Evolutionary conservation across 1,139 yeast species (phyloP), one percentile per base, ranked within the genome.

Genomic region (Keqinozyma sinolaborantium): DNA sequence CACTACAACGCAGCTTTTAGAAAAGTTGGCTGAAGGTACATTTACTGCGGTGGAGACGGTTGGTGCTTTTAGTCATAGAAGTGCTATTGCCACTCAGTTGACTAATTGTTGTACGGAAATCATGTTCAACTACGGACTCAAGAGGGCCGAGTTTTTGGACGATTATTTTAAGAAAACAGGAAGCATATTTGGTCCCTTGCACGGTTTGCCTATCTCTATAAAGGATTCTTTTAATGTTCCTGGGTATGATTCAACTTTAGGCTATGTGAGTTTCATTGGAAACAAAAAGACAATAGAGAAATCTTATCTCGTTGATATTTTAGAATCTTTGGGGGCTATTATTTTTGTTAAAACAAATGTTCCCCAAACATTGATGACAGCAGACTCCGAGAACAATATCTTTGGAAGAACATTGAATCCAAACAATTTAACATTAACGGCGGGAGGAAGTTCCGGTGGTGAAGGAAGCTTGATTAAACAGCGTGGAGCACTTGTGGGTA

Each of bases 311-410:
- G 53, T 48, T 16, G 37, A 47, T 16, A 47, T 50, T 15, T 35
- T 50, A 32, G 30, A 19, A 16, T 39, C 34, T 15, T 36, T 33
- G 23, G 60, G 56, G 5, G 56, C 53, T 3, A 45, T 50, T 23
- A 42, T 46, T 9, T 49, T 42, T 32, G 46, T 63, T 23, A 58
- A 80, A 51, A 75, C 82, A 3, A 67, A 73, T 27, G 64, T 73
- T 40, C 83, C 83, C 8, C 80, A 75, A 51, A 54, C 73, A 8
- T 53, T 77, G 41, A 77, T 77, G 82, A 77, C 70, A 42, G 52
- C 72, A 30, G 79, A 73, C 39, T 67, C 75, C 18, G 58, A 64
- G 39, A 72, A 72, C 48, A 69, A 67, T 50, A 59, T 70, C 41
- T 60, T 56, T 26, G 81, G 80, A 3, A 58, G 76, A 40, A 68